Evolutionary conservation across 805 yeast genomes (phyloP).

Genomic region (Saccharomycopsis selenospora): DNA sequence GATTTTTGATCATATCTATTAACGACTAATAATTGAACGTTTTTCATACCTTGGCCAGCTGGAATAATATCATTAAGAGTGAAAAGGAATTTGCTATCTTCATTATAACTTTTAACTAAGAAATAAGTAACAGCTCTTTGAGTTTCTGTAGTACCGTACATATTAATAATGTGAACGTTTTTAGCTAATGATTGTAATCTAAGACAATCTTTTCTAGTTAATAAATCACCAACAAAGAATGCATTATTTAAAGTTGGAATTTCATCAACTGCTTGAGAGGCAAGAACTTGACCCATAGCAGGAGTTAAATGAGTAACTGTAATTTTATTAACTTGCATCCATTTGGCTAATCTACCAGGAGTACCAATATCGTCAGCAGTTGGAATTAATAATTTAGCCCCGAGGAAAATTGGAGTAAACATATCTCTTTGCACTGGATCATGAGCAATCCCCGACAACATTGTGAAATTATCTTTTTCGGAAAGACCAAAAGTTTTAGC

Average conservation of each 20-base stretch:
- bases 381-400: constrained; percentile 90
- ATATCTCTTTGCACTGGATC: constrained; percentile 99
- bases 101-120: constrained; percentile 68
- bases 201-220: constrained; percentile 94
- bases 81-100: constrained; percentile 67
- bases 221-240: constrained; percentile 94
- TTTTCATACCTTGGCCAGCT: constrained; percentile 96
- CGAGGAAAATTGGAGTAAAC: constrained; percentile 94
- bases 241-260: constrained; percentile 90
- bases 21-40: constrained; percentile 90
- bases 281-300: constrained; percentile 96
- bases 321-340: constrained; percentile 91
- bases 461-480: constrained; percentile 82
- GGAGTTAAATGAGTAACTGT: constrained; percentile 98
- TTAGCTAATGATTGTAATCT: constrained; percentile 87
- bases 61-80: constrained; percentile 93
- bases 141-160: constrained; percentile 99
- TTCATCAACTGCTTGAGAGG: constrained; percentile 89
- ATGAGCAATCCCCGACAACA: constrained; percentile 98
- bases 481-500: constrained; percentile 71
- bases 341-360: constrained; percentile 93
- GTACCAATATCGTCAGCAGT: constrained; percentile 98
- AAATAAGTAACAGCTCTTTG: constrained; percentile 96
- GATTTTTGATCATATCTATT: constrained; percentile 83
- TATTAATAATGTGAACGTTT: constrained; percentile 85